Conservation (phyloP, 345 rosid genomes). For the Eucalyptus lansdowneana region DNA sequence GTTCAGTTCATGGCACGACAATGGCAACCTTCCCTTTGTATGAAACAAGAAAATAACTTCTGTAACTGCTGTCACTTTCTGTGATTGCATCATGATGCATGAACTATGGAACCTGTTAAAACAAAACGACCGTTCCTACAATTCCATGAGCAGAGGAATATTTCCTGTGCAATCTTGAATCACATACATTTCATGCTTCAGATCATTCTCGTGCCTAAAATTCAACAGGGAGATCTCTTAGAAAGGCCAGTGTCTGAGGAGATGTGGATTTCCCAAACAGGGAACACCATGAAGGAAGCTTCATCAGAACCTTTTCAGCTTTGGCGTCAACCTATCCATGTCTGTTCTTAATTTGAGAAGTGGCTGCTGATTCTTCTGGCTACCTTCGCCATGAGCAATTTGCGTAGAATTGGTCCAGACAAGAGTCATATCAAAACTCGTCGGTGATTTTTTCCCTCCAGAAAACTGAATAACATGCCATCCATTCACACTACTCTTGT, state of each 20-base stretch:
- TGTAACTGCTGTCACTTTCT: background rate
- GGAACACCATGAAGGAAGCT: conserved; percentile 76
- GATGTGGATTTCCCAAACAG: conserved; percentile 80
- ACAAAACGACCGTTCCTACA: background rate
- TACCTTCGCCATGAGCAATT: background rate
- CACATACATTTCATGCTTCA: background rate
- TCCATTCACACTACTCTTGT: conserved; percentile 44
- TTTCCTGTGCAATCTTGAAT: background rate
- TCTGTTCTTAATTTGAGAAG: conserved; percentile 86
- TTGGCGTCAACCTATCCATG: conserved; percentile 48
- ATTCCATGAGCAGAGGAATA: background rate
- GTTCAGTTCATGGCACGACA: background rate
- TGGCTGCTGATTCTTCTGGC: conserved; percentile 11
- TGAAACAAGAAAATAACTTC: background rate
- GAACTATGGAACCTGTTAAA: background rate
- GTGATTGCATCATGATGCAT: background rate
- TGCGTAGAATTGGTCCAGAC: conserved; percentile 16
- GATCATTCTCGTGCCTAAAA: conserved; percentile 3
- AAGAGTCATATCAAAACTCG: conserved; percentile 45
- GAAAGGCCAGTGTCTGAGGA: conserved; percentile 54
- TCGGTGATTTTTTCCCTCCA: conserved; percentile 63
- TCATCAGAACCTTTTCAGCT: conserved; percentile 27
- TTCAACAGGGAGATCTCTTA: conserved; percentile 47
- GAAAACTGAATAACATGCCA: conserved; percentile 84
- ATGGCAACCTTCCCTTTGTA: background rate